phyloP scores from a whole-genome alignment of 140 eudicot genomes.

The Oenanthe javanica region DNA sequence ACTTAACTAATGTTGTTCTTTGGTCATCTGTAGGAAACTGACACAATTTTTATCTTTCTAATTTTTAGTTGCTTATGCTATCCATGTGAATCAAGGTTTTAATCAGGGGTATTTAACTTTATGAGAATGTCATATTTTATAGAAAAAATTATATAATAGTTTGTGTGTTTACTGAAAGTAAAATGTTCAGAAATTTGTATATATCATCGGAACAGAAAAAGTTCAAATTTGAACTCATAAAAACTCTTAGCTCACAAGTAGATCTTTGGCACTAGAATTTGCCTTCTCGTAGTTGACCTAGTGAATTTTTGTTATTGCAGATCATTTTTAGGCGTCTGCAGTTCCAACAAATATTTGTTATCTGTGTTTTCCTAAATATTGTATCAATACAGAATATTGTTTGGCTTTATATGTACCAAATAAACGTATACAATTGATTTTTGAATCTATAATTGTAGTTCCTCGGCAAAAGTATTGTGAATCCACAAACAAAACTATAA shows the following conservation, averaged over 20 bases:
- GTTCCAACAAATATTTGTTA: not conserved
- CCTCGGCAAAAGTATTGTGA: constrained; percentile 94
- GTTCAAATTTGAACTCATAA: not conserved
- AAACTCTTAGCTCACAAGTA: not conserved
- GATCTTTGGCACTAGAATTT: not conserved
- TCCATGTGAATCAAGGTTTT: not conserved
- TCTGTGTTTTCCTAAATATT: not conserved
- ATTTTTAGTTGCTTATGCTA: not conserved
- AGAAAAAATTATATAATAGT: not conserved
- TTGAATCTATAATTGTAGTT: constrained; percentile 35
- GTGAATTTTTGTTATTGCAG: not conserved
- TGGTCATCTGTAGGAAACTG: not conserved
- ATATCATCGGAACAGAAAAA: not conserved
- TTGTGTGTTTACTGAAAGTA: not conserved
- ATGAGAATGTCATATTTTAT: not conserved
- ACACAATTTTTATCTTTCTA: not conserved
- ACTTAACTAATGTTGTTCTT: not conserved
- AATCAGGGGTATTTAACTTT: not conserved
- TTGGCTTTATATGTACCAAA: not conserved
- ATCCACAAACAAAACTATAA: constrained; percentile 71
- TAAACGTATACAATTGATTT: not conserved
- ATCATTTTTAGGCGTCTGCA: not conserved
- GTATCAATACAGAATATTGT: not conserved
- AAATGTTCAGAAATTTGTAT: not conserved
- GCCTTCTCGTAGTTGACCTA: constrained; percentile 1